Conservation (phyloP, 345 rosid genomes). For the Eucalyptus albens region DNA sequence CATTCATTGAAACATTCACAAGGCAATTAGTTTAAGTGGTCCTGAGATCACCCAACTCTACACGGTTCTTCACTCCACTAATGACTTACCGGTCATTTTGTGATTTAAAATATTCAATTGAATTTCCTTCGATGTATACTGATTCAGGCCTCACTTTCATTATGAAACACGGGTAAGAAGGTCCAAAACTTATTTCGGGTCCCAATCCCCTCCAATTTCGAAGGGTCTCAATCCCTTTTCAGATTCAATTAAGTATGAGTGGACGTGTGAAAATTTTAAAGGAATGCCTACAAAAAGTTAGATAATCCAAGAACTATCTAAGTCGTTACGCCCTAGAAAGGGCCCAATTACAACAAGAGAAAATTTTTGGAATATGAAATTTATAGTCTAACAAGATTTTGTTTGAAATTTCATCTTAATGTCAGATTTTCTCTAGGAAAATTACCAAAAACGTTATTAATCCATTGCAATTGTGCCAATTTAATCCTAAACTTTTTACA, state of each 20-base stretch:
- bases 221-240: background rate
- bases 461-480: no score
- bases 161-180: background rate
- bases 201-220: background rate
- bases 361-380: background rate
- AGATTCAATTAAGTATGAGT: background rate
- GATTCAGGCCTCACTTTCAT: background rate
- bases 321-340: background rate
- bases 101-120: background rate
- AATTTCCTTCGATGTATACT: background rate
- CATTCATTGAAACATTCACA: background rate
- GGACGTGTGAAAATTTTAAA: background rate
- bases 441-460: no score
- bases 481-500: no score
- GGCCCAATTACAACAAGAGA: background rate
- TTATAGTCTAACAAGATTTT: background rate
- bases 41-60: background rate
- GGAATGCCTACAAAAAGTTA: background rate
- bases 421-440: background rate
- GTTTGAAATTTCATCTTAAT: background rate
- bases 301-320: background rate
- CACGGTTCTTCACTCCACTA: background rate
- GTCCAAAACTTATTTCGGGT: background rate
- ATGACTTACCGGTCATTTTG: background rate
- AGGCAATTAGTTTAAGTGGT: background rate